Evolutionary conservation across 257 asterid species (phyloP).

Genomic region (Scutellaria barbata): DNA sequence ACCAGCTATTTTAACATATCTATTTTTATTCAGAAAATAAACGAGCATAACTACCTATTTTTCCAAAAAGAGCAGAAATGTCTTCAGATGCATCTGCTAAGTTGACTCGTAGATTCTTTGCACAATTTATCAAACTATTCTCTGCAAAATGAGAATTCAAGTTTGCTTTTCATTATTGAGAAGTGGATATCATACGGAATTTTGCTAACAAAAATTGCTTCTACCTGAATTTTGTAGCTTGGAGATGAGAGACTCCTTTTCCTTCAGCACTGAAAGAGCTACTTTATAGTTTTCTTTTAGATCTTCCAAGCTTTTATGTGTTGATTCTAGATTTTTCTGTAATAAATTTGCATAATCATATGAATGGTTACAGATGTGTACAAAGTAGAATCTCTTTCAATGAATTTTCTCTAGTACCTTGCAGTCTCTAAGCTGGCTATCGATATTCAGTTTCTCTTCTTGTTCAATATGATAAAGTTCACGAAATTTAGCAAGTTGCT

Average conservation of each 20-base stretch:
- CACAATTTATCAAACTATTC: slow-evolving; percentile 60
- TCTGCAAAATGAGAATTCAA: slow-evolving; percentile 49
- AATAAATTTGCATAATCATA: slow-evolving; percentile 29
- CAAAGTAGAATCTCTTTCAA: slow-evolving; percentile 20
- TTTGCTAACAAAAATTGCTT: slow-evolving; percentile 6
- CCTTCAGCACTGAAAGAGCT: slow-evolving; percentile 58
- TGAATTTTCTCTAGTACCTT: slow-evolving; percentile 52
- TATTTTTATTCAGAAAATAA: background rate
- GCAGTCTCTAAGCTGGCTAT: slow-evolving; percentile 71
- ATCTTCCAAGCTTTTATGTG: slow-evolving; percentile 56
- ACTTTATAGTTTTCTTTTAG: slow-evolving; percentile 58
- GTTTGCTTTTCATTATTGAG: slow-evolving; percentile 16
- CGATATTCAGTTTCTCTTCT: slow-evolving; percentile 64
- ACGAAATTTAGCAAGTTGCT: slow-evolving; percentile 63
- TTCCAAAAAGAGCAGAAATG: slow-evolving; percentile 62
- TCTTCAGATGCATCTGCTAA: slow-evolving; percentile 74
- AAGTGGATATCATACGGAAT: slow-evolving; percentile 1
- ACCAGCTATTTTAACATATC: too few species aligned
- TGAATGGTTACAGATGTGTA: slow-evolving; percentile 19
- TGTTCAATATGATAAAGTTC: slow-evolving; percentile 75
- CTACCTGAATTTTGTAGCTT: slow-evolving; percentile 71
- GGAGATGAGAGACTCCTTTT: slow-evolving; percentile 63
- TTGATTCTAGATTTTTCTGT: slow-evolving; percentile 62
- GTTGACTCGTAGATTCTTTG: slow-evolving; percentile 63
- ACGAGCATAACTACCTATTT: slow-evolving; percentile 54